These are phyloP conservation scores for Paramecium pentaurelia DNA, from an alignment of 73 alveolate genomes.

Conservation along the genomic window DNA sequence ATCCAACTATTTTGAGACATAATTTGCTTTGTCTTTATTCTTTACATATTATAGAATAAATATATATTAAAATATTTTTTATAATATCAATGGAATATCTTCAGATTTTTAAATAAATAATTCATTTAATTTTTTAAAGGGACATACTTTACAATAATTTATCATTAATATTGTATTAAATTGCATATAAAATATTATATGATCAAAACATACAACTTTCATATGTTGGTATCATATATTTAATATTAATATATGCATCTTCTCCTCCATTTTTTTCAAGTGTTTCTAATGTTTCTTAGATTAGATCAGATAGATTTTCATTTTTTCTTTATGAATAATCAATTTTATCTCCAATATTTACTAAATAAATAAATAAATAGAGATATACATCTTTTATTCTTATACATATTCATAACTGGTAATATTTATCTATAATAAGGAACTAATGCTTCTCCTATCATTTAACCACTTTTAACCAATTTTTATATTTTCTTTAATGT, in stretches of 20 bases:
- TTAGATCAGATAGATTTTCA: conserved; percentile 92
- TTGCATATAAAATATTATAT: not conserved
- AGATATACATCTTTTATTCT: conserved; percentile 80
- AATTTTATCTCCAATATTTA: conserved; percentile 91
- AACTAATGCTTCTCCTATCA: conserved; percentile 96
- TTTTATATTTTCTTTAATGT: conserved; percentile 91
- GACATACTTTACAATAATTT: not conserved
- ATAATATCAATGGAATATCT: too few species aligned
- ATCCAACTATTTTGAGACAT: too few species aligned
- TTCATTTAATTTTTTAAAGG: too few species aligned
- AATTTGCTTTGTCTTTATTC: not conserved
- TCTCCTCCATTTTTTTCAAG: conserved; percentile 99
- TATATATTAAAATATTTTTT: too few species aligned
- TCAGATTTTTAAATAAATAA: too few species aligned
- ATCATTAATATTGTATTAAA: not conserved
- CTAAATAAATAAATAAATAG: conserved; percentile 31
- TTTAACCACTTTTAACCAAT: conserved; percentile 84
- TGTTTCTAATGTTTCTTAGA: conserved; percentile 97
- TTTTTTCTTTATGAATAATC: conserved; percentile 94
- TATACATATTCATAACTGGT: conserved; percentile 92
- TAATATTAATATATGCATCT: conserved; percentile 98
- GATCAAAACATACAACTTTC: conserved; percentile 83
- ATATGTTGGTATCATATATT: conserved; percentile 98
- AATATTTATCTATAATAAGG: conserved; percentile 96
- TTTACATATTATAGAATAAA: not conserved